phyloP scores from a whole-genome alignment of 768 basidiomycete genomes.

The Agaricus bisporus region DNA sequence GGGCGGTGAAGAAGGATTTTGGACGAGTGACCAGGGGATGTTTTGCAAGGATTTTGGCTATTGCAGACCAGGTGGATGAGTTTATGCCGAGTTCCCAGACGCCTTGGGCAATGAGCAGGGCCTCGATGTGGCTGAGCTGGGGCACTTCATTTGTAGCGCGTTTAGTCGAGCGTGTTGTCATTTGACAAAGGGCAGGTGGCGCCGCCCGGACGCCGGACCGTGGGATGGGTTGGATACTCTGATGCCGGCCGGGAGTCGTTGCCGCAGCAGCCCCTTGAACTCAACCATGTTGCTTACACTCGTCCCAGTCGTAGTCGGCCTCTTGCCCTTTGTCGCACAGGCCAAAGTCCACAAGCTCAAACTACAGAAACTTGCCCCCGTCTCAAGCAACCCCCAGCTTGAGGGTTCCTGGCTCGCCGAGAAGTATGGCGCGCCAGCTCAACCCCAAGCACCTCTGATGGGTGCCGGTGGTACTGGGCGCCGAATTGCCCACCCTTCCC shows the following conservation, averaged over 20 bases:
- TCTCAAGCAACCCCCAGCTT: conserved; percentile 54
- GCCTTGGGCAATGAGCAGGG: conserved; percentile 80
- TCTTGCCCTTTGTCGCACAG: conserved; percentile 47
- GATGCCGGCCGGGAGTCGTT: not conserved
- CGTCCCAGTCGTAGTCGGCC: conserved; percentile 29
- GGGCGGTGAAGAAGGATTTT: conserved; percentile 60
- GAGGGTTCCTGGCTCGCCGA: conserved; percentile 85
- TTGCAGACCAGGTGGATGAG: conserved; percentile 49
- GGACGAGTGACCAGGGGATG: conserved; percentile 67
- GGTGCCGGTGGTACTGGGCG: conserved; percentile 74
- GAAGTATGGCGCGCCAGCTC: conserved; percentile 72
- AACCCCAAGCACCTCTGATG: conserved; percentile 52
- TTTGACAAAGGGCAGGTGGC: conserved; percentile 3
- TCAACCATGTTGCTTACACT: conserved; percentile 31
- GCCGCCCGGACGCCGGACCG: not conserved
- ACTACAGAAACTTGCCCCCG: conserved; percentile 75
- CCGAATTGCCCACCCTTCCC: conserved; percentile 34
- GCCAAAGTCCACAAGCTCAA: conserved; percentile 77
- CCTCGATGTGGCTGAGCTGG: conserved; percentile 42
- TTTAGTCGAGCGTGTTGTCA: conserved; percentile 27
- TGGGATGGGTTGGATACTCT: too few relatives aligned
- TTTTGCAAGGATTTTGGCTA: conserved; percentile 58
- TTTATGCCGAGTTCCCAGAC: conserved; percentile 75
- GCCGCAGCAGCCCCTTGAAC: conserved; percentile 1
- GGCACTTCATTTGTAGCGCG: conserved; percentile 18